Conservation (phyloP, 2,329 filamentous ascomycete genomes). For the Sporothrix dimorphospora region DNA sequence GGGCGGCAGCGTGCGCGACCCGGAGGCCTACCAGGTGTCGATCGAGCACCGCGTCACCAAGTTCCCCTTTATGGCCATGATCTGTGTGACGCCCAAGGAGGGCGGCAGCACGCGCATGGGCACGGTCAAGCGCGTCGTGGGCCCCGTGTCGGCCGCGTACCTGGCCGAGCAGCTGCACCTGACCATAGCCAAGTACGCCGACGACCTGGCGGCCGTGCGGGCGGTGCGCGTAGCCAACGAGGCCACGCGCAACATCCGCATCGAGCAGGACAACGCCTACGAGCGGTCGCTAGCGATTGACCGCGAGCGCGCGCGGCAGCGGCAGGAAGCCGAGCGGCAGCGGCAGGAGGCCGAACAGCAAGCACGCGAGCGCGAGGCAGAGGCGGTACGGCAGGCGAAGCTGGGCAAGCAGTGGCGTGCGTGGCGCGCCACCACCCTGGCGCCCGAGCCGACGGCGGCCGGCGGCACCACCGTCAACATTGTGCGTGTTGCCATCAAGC, state of each 20-base stretch:
- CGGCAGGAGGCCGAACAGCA: constrained; percentile 57
- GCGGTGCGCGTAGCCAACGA: constrained; percentile 78
- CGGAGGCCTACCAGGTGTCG: constrained; percentile 93
- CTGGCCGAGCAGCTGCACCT: constrained; percentile 75
- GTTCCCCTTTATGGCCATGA: constrained; percentile 84
- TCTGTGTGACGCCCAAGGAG: constrained; percentile 84
- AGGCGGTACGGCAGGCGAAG: constrained; percentile 54
- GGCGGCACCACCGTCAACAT: constrained; percentile 61
- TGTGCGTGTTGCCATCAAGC: constrained; percentile 71
- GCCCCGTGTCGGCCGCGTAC: constrained; percentile 69
- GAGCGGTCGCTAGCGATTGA: constrained; percentile 88
- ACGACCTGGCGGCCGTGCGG: constrained; percentile 74
- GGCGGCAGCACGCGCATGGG: constrained; percentile 78
- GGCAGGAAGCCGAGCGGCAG: constrained; percentile 67
- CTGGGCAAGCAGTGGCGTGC: constrained; percentile 65
- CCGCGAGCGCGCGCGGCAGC: constrained; percentile 77
- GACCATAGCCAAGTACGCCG: constrained; percentile 74
- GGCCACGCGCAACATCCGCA: constrained; percentile 76
- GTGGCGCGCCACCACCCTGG: constrained; percentile 74
- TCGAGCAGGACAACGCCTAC: constrained; percentile 90
- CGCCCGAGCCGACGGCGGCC: constrained; percentile 66
- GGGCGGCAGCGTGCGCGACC: constrained; percentile 90
- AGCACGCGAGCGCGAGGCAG: constrained; percentile 63
- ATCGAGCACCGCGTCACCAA: constrained; percentile 85
- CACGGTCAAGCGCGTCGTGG: constrained; percentile 76